Conservation (phyloP, 371 early-diverging fungal genomes). For the Rhizopus arrhizus region DNA sequence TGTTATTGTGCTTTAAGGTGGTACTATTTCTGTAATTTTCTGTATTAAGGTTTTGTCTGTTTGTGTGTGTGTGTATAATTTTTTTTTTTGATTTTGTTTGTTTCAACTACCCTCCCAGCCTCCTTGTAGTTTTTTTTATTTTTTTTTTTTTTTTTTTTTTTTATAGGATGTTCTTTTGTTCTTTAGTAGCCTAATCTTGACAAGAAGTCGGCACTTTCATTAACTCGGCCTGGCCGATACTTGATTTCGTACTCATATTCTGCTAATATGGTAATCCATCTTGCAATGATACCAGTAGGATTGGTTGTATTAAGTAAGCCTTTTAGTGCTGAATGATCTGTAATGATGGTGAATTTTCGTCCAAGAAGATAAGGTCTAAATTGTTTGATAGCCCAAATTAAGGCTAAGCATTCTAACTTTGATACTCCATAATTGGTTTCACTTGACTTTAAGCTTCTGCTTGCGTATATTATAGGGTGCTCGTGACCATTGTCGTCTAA, state of each 20-base stretch:
- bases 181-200: not conserved
- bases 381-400: not conserved
- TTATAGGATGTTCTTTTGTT: no score
- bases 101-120: no score
- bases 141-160: no score
- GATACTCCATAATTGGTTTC: slow-evolving; percentile 5
- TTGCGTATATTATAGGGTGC: not conserved
- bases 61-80: no score
- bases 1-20: no score
- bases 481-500: not conserved
- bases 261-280: not conserved
- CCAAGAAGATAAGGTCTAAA: slow-evolving; percentile 1
- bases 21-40: no score
- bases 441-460: not conserved
- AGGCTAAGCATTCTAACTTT: slow-evolving; percentile 5
- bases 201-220: slow-evolving; percentile 1
- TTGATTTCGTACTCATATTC: slow-evolving; percentile 5
- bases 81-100: not conserved
- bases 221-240: slow-evolving; percentile 1
- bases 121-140: no score
- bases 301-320: slow-evolving; percentile 2
- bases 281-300: not conserved
- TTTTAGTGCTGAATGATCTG: not conserved
- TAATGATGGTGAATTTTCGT: slow-evolving; percentile 1
- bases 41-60: no score